A percentile compares a stretch with the other conserved stretches of the same genome.
Conservation (phyloP, 1,284 basidiomycete genomes). For the Polyporus tsugae region DNA sequence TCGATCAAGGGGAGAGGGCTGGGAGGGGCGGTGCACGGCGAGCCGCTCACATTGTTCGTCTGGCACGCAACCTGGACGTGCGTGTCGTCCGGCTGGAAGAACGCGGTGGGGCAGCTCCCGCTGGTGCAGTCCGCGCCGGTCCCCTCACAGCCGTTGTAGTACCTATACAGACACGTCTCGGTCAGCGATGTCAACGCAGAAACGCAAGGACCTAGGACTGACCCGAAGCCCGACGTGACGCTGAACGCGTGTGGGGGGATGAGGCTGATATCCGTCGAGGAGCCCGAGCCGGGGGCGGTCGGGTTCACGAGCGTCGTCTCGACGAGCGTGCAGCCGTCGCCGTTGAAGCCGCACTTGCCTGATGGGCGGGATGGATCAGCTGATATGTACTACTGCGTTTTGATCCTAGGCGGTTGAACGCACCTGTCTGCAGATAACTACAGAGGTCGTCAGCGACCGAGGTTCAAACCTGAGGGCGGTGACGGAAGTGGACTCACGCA, state of each 20-base stretch:
- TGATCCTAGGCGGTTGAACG: neutral
- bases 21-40: neutral
- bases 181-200: neutral
- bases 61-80: constrained; percentile 51
- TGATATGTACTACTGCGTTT: neutral
- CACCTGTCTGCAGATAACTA: constrained; percentile 44
- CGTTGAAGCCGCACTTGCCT: constrained; percentile 49
- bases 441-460: neutral
- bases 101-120: constrained; percentile 46
- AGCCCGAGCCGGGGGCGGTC: constrained; percentile 48
- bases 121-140: constrained; percentile 36
- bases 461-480: neutral
- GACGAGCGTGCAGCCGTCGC: constrained; percentile 51
- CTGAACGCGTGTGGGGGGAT: constrained; percentile 49
- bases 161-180: constrained; percentile 21
- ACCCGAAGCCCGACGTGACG: constrained; percentile 41
- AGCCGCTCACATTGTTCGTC: constrained; percentile 34
- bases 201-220: neutral
- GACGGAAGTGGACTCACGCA: constrained; percentile 39
- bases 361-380: neutral
- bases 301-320: constrained; percentile 56
- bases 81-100: constrained; percentile 49
- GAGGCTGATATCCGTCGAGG: constrained; percentile 53
- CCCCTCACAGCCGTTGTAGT: constrained; percentile 44
- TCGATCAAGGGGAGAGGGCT: too few species aligned